A percentile compares a stretch with the other conserved stretches of the same genome.
Conservation (phyloP, 495 filamentous ascomycete species). For the Glonium stellatum region DNA sequence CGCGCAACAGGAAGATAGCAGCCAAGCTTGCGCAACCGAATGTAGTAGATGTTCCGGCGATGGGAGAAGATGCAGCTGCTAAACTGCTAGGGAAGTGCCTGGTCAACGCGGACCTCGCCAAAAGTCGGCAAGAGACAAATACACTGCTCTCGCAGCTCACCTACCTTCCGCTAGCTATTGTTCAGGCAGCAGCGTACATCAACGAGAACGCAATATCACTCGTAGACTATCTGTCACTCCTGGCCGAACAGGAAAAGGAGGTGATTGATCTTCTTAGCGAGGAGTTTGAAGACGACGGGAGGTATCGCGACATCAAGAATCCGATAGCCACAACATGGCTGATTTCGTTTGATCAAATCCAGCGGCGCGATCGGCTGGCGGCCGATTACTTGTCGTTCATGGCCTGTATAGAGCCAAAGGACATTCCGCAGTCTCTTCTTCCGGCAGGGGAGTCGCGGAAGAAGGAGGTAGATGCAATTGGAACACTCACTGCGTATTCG, state of each 20-base stretch:
- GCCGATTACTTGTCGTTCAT: slow-evolving; percentile 25
- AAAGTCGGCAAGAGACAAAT: not conserved
- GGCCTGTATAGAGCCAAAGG: slow-evolving; percentile 14
- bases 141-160: slow-evolving; percentile 2
- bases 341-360: slow-evolving; percentile 3
- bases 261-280: slow-evolving; percentile 1
- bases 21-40: slow-evolving; percentile 1
- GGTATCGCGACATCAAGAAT: slow-evolving; percentile 41
- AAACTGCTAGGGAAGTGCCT: slow-evolving; percentile 2
- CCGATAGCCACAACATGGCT: slow-evolving; percentile 22
- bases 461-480: slow-evolving; percentile 3
- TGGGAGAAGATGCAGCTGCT: not conserved
- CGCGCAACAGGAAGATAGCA: slow-evolving; percentile 40
- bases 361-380: slow-evolving; percentile 8
- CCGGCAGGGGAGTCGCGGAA: slow-evolving; percentile 1
- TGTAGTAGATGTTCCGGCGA: slow-evolving; percentile 4
- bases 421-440: slow-evolving; percentile 20
- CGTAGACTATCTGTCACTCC: not conserved
- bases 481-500: not conserved
- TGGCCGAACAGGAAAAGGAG: not conserved
- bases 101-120: not conserved
- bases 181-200: too few relatives aligned
- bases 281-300: slow-evolving; percentile 11
- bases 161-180: slow-evolving; percentile 11
- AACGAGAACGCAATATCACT: not conserved